phyloP scores from a whole-genome alignment of 495 filamentous ascomycete species.

The Echria macrotheca region DNA sequence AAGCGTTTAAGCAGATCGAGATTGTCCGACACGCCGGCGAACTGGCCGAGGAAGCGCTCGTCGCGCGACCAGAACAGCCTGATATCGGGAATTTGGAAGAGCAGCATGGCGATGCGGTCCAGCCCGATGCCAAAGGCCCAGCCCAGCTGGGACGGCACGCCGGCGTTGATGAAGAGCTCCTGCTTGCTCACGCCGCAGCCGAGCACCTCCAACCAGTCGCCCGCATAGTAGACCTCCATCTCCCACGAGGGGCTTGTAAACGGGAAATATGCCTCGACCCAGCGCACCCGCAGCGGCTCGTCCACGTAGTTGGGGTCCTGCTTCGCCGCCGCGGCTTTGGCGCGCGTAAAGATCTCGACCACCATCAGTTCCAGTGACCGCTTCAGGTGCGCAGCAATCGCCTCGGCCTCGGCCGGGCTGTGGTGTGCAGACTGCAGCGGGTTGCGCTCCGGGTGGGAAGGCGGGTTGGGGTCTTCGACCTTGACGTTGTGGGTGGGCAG shows the following conservation, averaged over 20 bases:
- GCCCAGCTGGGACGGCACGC: constrained; percentile 67
- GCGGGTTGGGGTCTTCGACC: constrained; percentile 82
- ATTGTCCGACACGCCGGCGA: constrained; percentile 51
- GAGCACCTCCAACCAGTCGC: constrained; percentile 89
- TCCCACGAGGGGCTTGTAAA: constrained; percentile 96
- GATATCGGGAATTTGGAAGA: constrained; percentile 94
- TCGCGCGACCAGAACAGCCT: constrained; percentile 95
- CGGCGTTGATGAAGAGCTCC: constrained; percentile 68
- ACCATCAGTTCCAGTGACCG: constrained; percentile 83
- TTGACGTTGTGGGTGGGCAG: constrained; percentile 67
- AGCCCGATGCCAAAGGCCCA: constrained; percentile 96
- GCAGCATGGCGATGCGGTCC: constrained; percentile 91
- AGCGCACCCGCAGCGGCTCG: constrained; percentile 77
- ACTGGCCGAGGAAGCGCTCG: constrained; percentile 74
- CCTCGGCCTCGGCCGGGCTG: constrained; percentile 69
- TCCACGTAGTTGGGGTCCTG: constrained; percentile 40
- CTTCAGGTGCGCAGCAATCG: constrained; percentile 82
- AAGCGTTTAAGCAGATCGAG: constrained; percentile 56
- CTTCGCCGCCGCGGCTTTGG: constrained; percentile 57
- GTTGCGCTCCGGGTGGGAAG: constrained; percentile 72
- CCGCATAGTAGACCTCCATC: constrained; percentile 90
- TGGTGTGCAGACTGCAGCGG: constrained; percentile 72
- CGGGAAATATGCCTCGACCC: constrained; percentile 96
- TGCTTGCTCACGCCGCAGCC: constrained; percentile 91
- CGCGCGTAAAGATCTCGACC: constrained; percentile 78